phyloP scores from a whole-genome alignment of 2,329 filamentous ascomycete species.

The Sphaerulina musiva region DNA sequence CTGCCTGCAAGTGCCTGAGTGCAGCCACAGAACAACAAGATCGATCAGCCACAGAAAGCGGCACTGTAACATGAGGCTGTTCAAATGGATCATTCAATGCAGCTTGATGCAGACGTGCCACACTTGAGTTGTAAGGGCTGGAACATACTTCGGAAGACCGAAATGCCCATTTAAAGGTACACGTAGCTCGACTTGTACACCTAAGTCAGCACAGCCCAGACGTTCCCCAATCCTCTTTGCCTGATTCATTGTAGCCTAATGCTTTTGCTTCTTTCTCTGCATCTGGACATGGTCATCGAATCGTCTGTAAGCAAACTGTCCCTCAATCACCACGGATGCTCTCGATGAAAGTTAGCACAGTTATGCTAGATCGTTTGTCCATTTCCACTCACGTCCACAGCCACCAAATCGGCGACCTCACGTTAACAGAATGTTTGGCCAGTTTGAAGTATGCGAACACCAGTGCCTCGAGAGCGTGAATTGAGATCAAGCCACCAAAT shows the following conservation, averaged over 20 bases:
- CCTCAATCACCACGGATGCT: constrained; percentile 36
- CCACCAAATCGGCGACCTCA: constrained; percentile 47
- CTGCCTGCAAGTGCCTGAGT: too few species aligned
- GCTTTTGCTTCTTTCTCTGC: constrained; percentile 37
- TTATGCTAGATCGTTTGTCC: neutral
- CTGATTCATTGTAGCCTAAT: constrained; percentile 24
- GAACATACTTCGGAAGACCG: too few species aligned
- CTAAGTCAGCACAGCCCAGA: too few species aligned
- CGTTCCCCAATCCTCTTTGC: too few species aligned
- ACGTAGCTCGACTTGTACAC: too few species aligned
- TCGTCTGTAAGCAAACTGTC: constrained; percentile 44
- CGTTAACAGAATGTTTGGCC: constrained; percentile 47
- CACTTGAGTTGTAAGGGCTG: too few species aligned
- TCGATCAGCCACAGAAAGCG: too few species aligned
- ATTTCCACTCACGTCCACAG: constrained; percentile 39
- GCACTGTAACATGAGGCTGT: too few species aligned
- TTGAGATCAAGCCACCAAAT: constrained; percentile 52
- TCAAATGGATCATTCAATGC: too few species aligned
- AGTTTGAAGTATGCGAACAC: constrained; percentile 43
- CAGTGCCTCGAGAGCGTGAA: constrained; percentile 61
- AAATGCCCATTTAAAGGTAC: too few species aligned
- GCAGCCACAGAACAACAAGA: too few species aligned
- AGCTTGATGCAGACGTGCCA: too few species aligned
- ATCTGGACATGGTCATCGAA: constrained; percentile 41
- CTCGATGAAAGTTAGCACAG: neutral